phyloP scores from a whole-genome alignment of 495 filamentous ascomycete genomes.

The Immersiella caudata region DNA sequence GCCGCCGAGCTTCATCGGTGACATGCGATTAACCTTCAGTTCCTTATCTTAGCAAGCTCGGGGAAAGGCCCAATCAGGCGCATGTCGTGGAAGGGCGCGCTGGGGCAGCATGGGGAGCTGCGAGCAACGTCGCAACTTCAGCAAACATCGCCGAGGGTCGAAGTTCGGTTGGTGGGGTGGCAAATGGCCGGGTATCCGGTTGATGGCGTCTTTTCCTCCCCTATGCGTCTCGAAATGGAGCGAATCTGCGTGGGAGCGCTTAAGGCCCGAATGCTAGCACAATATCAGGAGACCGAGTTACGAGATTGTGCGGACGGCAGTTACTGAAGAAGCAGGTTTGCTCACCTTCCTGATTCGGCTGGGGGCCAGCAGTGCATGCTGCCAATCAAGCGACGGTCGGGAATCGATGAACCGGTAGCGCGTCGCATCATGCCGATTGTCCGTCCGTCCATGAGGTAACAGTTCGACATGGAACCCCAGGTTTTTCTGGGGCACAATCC shows the following conservation, averaged over 20 bases:
- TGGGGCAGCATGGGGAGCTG: neutral
- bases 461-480: neutral
- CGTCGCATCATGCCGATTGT: conserved; percentile 7
- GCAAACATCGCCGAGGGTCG: neutral
- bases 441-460: neutral
- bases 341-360: neutral
- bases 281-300: neutral
- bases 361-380: neutral
- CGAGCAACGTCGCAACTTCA: neutral
- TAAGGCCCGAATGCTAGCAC: neutral
- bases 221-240: neutral
- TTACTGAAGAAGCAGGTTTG: neutral
- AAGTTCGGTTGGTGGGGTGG: neutral
- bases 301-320: neutral
- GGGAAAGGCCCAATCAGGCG: neutral
- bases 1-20: neutral
- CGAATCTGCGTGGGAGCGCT: neutral
- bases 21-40: neutral
- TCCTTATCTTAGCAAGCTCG: neutral
- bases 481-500: neutral
- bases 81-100: neutral
- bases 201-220: neutral
- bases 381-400: neutral
- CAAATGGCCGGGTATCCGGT: neutral
- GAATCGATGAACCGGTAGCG: neutral